phyloP scores from a whole-genome alignment of 139 green algal genomes.

The Dunaliella sp. region DNA sequence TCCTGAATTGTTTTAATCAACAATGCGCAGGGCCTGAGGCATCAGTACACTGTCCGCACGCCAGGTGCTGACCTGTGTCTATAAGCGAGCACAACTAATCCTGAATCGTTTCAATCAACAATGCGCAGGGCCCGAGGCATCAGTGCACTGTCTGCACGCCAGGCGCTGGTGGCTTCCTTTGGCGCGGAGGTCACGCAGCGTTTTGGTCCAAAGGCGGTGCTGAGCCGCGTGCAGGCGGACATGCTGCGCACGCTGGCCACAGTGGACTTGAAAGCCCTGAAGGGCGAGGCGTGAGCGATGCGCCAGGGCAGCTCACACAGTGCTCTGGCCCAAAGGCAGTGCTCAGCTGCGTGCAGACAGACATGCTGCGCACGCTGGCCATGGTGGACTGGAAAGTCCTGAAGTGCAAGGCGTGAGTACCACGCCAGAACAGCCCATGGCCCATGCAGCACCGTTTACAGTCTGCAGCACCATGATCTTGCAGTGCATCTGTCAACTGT shows the following conservation, averaged over 20 bases:
- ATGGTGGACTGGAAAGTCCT: too few relatives aligned
- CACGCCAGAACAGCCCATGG: background rate
- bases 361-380: background rate
- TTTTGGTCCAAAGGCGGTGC: slow-evolving; percentile 15
- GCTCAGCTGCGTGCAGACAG: background rate
- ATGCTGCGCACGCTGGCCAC: background rate
- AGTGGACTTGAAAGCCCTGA: background rate
- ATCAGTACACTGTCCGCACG: slow-evolving; percentile 71
- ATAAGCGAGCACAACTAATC: too few relatives aligned
- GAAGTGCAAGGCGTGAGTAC: background rate
- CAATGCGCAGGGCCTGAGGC: too few relatives aligned
- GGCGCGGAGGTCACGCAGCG: slow-evolving; percentile 79
- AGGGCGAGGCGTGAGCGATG: too few relatives aligned
- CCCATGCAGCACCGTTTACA: too few relatives aligned
- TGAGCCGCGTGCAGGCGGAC: background rate
- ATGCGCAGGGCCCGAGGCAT: slow-evolving; percentile 76
- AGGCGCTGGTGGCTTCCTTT: slow-evolving; percentile 87
- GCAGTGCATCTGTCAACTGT: too few relatives aligned
- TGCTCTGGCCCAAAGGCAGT: background rate
- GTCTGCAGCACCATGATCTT: too few relatives aligned
- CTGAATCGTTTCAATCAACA: too few relatives aligned
- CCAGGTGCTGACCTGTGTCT: slow-evolving; percentile 70
- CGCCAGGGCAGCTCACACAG: background rate
- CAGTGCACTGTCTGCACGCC: slow-evolving; percentile 60
- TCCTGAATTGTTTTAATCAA: too few relatives aligned